These are phyloP conservation scores for Russula foetens DNA, from an alignment of 768 basidiomycete genomes.

Conservation along the genomic window DNA sequence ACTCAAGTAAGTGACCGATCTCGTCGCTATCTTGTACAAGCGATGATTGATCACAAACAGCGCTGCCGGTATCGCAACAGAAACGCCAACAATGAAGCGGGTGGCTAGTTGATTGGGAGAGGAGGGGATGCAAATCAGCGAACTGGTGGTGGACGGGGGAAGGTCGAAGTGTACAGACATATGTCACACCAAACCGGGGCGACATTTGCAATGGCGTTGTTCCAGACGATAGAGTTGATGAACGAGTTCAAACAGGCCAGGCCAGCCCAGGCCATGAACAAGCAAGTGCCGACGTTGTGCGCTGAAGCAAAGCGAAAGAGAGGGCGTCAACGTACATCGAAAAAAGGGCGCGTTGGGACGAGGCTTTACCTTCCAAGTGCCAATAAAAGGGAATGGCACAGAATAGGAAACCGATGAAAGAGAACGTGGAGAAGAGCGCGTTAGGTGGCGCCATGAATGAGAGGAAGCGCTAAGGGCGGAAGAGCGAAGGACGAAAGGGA, in stretches of 20 bases:
- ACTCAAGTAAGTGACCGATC: neutral
- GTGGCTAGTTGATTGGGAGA: conserved; percentile 21
- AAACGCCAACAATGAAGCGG: conserved; percentile 23
- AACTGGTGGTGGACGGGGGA: too few relatives aligned
- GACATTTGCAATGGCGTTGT: conserved; percentile 39
- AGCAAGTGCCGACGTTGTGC: conserved; percentile 63
- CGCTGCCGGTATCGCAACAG: conserved; percentile 27
- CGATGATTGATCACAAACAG: conserved; percentile 33
- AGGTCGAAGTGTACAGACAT: conserved; percentile 28
- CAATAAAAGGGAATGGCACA: conserved; percentile 45
- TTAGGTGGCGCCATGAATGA: conserved; percentile 10
- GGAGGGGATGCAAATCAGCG: neutral
- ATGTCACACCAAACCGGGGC: conserved; percentile 52
- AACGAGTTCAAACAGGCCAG: conserved; percentile 49
- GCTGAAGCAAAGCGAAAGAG: conserved; percentile 26
- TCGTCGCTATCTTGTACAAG: conserved; percentile 24
- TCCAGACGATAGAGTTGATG: conserved; percentile 68
- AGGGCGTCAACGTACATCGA: neutral
- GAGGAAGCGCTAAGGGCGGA: neutral
- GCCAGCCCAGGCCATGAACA: conserved; percentile 62
- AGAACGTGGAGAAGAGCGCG: conserved; percentile 26
- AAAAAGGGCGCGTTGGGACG: neutral
- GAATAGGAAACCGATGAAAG: conserved; percentile 43
- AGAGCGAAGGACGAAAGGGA: neutral
- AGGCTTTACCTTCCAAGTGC: conserved; percentile 39